Base-by-base conservation (phyloP, 441 rosid genomes). In the Cnidoscolus chayamansa region DNA sequence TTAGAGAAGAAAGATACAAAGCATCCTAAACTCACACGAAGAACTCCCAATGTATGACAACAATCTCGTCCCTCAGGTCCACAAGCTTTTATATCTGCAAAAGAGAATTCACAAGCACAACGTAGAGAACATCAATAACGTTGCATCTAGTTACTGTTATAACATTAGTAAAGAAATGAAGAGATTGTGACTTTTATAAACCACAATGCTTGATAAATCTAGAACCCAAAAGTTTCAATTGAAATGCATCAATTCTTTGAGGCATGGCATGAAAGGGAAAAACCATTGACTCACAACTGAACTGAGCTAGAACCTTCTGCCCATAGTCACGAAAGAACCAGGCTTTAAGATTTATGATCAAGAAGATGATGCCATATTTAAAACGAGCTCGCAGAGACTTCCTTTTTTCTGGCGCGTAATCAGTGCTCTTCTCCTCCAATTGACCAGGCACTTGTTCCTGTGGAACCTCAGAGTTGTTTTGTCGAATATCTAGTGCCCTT, bases 301-400 rank as follows among this genome's bases (percentile, higher is more conserved):
- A 79, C 60, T 75, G 74, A 48, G 88, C 60, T 7, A 90, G 64
- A 63, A 82, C 16, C 74, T 68, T 87, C 63, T 88, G 93, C 6
- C 93, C 97, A 48, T 90, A 94, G 81, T 94, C 98, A 0, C 97
- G 96, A 69, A 94, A 78, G 43, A 86, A 87, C 97, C 98, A 94
- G 65, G 97, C 94, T 56, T 77, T 77, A 11, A 94, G 90, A 63
- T 90, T 94, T 48, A 68, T 85, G 2, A 88, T 48, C 79, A 91
- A 74, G 85, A 91, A 94, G 76, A 90, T 85, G 53, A 81, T 77
- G 78, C 93, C 97, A 64, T 91, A 91, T 48, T 71, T 63, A 71
- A 86, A 93, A 45, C 97, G 90, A 72, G 90, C 92, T 79, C 75
- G 75, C 32, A 86, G 70, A 0, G 93, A 86, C 69, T 74, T 83